These are phyloP conservation scores for Colletotrichum acutatum DNA, from an alignment of 2,329 filamentous ascomycete species.

Conservation along the genomic window DNA sequence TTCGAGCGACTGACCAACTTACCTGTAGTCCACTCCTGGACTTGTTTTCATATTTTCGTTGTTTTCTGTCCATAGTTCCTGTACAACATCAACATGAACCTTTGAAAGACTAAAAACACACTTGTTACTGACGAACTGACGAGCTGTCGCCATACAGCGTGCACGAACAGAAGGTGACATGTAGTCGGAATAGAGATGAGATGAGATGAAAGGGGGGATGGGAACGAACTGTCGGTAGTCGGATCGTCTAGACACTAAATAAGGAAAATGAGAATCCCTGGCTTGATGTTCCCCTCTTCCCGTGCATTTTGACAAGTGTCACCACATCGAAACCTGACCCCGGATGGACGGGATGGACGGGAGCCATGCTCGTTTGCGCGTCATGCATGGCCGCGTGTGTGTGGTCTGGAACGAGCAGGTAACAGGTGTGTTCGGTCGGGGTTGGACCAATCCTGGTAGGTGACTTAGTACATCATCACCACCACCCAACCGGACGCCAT, in stretches of 20 bases:
- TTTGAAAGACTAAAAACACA: background rate
- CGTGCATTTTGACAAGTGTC: constrained; percentile 28
- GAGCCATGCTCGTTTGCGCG: background rate
- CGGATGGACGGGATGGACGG: background rate
- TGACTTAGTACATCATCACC: background rate
- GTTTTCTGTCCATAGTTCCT: constrained; percentile 17
- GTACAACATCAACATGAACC: constrained; percentile 24
- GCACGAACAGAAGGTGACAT: background rate
- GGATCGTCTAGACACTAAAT: constrained; percentile 14
- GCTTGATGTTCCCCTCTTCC: constrained; percentile 17
- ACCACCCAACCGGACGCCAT: background rate
- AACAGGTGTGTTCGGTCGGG: no score
- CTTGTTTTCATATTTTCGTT: constrained; percentile 20
- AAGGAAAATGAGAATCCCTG: background rate
- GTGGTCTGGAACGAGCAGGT: background rate
- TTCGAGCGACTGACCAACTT: constrained; percentile 2
- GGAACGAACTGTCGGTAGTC: background rate
- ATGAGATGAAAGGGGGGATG: background rate
- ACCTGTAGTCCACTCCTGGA: constrained; percentile 18
- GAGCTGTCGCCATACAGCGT: background rate
- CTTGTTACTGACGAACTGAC: no score
- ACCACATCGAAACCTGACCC: background rate
- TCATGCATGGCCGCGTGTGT: background rate
- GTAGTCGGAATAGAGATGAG: constrained; percentile 28
- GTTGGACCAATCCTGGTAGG: background rate